Percentiles rank a stretch among this genome's conserved stretches.
phyloP scores from a whole-genome alignment of 73 alveolate genomes.

The Paramecium sexaurelia region DNA sequence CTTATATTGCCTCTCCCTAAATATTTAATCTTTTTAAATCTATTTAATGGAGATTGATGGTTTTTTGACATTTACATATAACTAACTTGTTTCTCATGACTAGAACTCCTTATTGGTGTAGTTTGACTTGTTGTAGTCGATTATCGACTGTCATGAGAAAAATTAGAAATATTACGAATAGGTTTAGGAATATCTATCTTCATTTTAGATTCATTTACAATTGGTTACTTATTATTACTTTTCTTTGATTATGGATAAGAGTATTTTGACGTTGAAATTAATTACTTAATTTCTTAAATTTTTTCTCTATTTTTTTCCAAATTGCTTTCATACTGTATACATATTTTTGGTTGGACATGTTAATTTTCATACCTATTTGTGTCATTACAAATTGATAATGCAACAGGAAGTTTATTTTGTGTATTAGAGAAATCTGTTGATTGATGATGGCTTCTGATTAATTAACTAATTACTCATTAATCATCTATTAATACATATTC shows the following conservation, averaged over 20 bases:
- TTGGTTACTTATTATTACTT: neutral
- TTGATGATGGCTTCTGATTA: neutral
- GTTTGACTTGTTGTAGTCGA: neutral
- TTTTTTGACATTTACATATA: constrained; percentile 24
- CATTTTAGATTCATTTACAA: neutral
- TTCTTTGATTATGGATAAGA: neutral
- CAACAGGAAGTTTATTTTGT: neutral
- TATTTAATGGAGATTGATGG: constrained; percentile 1
- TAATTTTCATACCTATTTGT: neutral
- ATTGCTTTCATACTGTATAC: neutral
- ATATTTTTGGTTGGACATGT: neutral
- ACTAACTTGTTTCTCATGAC: neutral
- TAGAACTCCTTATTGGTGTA: neutral
- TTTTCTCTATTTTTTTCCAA: neutral
- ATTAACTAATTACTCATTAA: neutral
- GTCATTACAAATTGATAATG: neutral
- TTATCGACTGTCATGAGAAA: neutral
- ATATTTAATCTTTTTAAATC: constrained; percentile 50
- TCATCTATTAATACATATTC: neutral
- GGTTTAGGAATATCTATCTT: neutral
- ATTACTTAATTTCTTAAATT: neutral
- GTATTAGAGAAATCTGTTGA: neutral
- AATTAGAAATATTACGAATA: neutral
- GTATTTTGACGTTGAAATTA: neutral
- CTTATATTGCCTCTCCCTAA: constrained; percentile 48